A percentile compares a stretch with the other conserved stretches of the same genome.
These are phyloP conservation scores for Incumbomyces delicatus DNA, from an alignment of 2,329 filamentous ascomycete genomes.

Conservation along the genomic window DNA sequence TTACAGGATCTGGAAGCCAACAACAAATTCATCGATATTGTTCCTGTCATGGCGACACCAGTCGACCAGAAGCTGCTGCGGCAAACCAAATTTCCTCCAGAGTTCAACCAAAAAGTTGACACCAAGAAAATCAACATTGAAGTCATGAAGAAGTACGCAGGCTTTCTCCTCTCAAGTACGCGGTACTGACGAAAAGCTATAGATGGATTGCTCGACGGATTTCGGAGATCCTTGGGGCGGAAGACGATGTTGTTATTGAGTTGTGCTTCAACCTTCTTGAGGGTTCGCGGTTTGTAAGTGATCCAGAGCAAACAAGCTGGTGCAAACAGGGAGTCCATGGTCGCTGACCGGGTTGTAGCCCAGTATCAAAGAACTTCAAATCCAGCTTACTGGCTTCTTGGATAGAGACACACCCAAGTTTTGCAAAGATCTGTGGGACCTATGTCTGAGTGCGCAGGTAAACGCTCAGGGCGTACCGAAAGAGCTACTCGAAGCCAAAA, in stretches of 20 bases:
- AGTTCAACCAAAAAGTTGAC: slow-evolving; percentile 93
- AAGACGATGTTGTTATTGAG: slow-evolving; percentile 94
- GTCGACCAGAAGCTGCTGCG: slow-evolving; percentile 83
- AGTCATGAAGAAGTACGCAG: slow-evolving; percentile 88
- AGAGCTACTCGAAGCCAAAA: slow-evolving; percentile 91
- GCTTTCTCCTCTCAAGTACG: slow-evolving; percentile 7
- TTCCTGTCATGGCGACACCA: slow-evolving; percentile 39
- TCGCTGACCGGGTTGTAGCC: slow-evolving; percentile 47
- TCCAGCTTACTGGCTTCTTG: slow-evolving; percentile 87
- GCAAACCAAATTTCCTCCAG: slow-evolving; percentile 84
- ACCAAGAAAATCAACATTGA: slow-evolving; percentile 95
- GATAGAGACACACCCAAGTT: slow-evolving; percentile 84
- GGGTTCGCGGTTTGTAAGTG: slow-evolving; percentile 62
- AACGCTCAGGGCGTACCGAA: slow-evolving; percentile 88
- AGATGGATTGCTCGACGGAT: slow-evolving; percentile 93
- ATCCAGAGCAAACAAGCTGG: background rate
- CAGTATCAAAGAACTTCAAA: slow-evolving; percentile 90
- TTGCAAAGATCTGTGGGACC: slow-evolving; percentile 86
- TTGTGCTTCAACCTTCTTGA: slow-evolving; percentile 64
- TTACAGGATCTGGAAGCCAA: too few species aligned
- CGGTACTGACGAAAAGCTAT: slow-evolving; percentile 12
- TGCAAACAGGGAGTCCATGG: too few species aligned
- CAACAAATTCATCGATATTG: too few species aligned
- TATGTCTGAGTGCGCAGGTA: slow-evolving; percentile 80
- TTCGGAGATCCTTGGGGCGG: slow-evolving; percentile 75